phyloP scores from a whole-genome alignment of 192 early-diverging fungal species.

The Gaertneriomyces semiglobifer region DNA sequence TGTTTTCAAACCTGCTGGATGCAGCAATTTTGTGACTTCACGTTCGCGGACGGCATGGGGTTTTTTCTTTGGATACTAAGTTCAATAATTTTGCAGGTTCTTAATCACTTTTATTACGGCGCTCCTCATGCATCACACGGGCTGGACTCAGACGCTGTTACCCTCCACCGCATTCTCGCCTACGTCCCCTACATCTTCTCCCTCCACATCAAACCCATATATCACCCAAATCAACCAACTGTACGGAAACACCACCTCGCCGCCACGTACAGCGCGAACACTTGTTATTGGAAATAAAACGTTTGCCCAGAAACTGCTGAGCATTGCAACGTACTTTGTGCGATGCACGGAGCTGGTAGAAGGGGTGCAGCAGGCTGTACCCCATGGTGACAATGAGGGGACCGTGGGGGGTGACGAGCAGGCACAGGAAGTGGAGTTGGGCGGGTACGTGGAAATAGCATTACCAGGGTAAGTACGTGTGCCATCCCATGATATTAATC shows the following conservation, averaged over 20 bases:
- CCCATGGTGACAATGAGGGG: background rate
- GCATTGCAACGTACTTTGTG: constrained; percentile 30
- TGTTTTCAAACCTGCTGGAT: background rate
- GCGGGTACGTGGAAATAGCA: constrained; percentile 1
- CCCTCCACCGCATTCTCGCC: background rate
- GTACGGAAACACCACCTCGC: constrained; percentile 24
- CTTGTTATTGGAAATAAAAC: constrained; percentile 13
- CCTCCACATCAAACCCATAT: constrained; percentile 25
- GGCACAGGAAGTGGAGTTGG: background rate
- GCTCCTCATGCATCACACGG: background rate
- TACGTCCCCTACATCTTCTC: background rate
- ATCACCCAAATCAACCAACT: constrained; percentile 29
- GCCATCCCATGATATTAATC: no score
- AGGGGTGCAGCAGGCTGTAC: constrained; percentile 22
- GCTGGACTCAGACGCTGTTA: background rate
- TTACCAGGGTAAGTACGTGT: background rate
- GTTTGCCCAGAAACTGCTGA: constrained; percentile 11
- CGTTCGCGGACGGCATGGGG: constrained; percentile 18
- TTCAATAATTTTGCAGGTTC: constrained; percentile 25
- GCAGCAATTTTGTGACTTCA: constrained; percentile 13
- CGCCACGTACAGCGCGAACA: constrained; percentile 8
- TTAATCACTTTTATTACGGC: constrained; percentile 19
- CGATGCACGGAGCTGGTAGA: constrained; percentile 33
- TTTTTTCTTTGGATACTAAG: constrained; percentile 19
- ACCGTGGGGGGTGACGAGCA: background rate